Conservation (phyloP, 768 basidiomycete genomes). For the Leccinum subgranulosum region DNA sequence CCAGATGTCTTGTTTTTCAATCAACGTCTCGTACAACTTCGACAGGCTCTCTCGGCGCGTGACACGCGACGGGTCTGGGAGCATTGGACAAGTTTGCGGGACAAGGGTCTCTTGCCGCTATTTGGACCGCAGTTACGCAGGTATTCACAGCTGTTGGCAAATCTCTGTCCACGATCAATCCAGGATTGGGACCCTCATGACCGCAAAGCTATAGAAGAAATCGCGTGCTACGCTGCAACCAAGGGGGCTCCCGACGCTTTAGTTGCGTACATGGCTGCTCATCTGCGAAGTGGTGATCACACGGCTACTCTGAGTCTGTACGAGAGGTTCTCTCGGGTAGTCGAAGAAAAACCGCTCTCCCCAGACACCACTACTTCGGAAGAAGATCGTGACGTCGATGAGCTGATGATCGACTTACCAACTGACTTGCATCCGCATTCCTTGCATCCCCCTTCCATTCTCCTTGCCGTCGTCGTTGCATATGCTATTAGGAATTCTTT, state of each 20-base stretch:
- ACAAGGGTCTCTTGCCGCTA: conserved; percentile 41
- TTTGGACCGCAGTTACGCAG: conserved; percentile 43
- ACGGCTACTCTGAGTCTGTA: conserved; percentile 45
- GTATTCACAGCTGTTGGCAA: conserved; percentile 37
- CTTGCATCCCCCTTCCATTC: conserved; percentile 31
- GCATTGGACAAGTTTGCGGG: conserved; percentile 44
- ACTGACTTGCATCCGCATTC: conserved; percentile 11
- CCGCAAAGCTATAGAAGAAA: conserved; percentile 37
- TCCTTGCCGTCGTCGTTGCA: conserved; percentile 58
- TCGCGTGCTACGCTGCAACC: conserved; percentile 49
- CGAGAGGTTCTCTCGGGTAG: conserved; percentile 31
- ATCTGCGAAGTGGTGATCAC: conserved; percentile 42
- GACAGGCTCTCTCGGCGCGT: conserved; percentile 33
- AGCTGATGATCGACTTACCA: conserved; percentile 23
- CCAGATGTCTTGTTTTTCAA: conserved; percentile 36
- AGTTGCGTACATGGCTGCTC: conserved; percentile 44
- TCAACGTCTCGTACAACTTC: conserved; percentile 36
- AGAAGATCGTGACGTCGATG: conserved; percentile 23
- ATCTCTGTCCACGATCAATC: conserved; percentile 22
- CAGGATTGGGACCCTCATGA: conserved; percentile 28
- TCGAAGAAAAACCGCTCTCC: conserved; percentile 16
- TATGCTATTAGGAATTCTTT: conserved; percentile 60
- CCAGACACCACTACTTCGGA: conserved; percentile 10
- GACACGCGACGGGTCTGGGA: conserved; percentile 31
- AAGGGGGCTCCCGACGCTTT: conserved; percentile 46